Base-by-base conservation (phyloP, 345 rosid genomes). In the Capsella bursapastoris region DNA sequence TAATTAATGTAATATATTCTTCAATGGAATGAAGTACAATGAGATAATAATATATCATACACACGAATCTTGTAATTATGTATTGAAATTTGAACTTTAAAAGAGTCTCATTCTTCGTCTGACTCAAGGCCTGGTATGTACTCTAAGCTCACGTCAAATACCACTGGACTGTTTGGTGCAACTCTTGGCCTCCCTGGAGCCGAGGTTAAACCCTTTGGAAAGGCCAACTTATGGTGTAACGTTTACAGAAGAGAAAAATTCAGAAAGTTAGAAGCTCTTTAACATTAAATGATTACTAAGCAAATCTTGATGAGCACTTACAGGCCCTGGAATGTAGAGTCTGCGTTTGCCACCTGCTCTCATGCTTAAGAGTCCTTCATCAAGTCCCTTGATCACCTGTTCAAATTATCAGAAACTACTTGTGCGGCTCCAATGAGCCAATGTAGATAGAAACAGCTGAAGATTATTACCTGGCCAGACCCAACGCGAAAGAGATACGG, bases 151-250 rank as follows among this genome's bases (percentile, higher is more conserved):
- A 95, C 96, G 10, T 94, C 99, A 25, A 94, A 94, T 44, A 91
- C 68, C 10, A 90, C 93, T 7, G 97, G 93, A 74, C 96, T 91
- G 71, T 75, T 95, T 6, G 99, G 84, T 37, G 97, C 89, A 67
- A 95, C 99, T 82, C 99, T 89, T 0, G 97, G 97, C 81, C 99
- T 89, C 80, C 97, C 96, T 34, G 97, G 99, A 73, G 99, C 99
- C 5, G 97, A 95, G 58, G 60, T 43, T 44, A 95, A 83, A 56
- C 99, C 97, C 81, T 86, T 95, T 1, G 99, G 97, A 72, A 95
- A 92, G 14, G 99, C 97, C 89, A 95, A 56, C 99, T 95, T 57
- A 35, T 22, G 27, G 52, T 63, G 51, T 15, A 56, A 63, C 37
- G 64, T 56, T 56, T 53, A 62, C 47, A 62, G 0, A 16, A 70